phyloP scores from a whole-genome alignment of 768 basidiomycete genomes.

The Polyporus arcularius region DNA sequence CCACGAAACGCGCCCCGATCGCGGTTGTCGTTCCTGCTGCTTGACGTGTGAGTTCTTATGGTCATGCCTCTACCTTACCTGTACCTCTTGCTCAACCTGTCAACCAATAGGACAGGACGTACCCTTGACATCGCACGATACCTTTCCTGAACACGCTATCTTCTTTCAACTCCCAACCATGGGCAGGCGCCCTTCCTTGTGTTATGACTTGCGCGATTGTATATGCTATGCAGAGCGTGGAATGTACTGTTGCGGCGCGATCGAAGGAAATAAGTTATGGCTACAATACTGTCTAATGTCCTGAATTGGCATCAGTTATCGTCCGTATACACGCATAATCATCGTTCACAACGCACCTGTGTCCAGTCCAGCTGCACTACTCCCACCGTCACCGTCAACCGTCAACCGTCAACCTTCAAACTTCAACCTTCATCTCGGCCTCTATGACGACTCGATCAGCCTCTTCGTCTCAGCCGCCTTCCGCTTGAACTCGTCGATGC shows the following conservation, averaged over 20 bases:
- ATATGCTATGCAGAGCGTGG: neutral
- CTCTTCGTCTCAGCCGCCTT: conserved; percentile 39
- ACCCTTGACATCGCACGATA: too few relatives aligned
- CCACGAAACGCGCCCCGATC: too few relatives aligned
- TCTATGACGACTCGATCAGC: conserved; percentile 34
- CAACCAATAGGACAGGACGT: too few relatives aligned
- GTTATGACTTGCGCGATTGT: neutral
- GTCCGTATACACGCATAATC: neutral
- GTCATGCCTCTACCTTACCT: too few relatives aligned
- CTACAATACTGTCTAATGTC: conserved; percentile 12
- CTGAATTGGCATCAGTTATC: neutral
- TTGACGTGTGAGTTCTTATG: too few relatives aligned
- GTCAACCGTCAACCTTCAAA: too few relatives aligned
- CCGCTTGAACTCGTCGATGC: conserved; percentile 50
- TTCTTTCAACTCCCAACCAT: too few relatives aligned
- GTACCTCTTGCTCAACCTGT: too few relatives aligned
- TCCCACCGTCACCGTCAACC: too few relatives aligned
- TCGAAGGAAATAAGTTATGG: conserved; percentile 17
- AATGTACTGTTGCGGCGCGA: neutral
- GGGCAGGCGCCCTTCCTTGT: neutral
- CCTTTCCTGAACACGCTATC: too few relatives aligned
- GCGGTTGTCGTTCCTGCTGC: too few relatives aligned
- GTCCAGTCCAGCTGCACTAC: conserved; percentile 7
- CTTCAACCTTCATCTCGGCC: neutral
- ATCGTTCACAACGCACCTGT: neutral